Evolutionary conservation across 2,329 filamentous ascomycete species (phyloP), one percentile per base, ranked within the genome.

Genomic region (Dothideomycetes sp.): DNA sequence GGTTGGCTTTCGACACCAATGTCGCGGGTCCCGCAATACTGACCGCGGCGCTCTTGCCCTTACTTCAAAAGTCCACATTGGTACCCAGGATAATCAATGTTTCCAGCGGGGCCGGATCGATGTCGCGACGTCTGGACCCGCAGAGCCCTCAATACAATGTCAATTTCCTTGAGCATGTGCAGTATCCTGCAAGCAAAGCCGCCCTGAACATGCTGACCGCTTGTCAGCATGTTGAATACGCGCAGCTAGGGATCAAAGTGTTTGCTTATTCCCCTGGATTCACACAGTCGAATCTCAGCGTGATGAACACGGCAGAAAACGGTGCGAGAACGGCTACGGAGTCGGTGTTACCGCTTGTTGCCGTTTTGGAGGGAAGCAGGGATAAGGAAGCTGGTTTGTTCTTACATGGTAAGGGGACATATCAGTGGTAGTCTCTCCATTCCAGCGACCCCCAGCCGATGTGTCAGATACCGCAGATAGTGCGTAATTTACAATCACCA

Each of bases 241-340:
- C 38, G 1, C 17, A 41, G 10, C 18, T 34, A 3, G 57, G 56
- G 1, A 51, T 63, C 43, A 65, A 60, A 45, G 57, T 64, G 0
- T 64, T 61, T 44, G 51, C 56, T 5, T 64, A 55, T 34, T 57
- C 58, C 47, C 63, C 62, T 0, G 62, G 61, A 0, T 65, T 64
- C 39, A 62, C 57, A 0, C 51, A 55, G 10, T 57, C 53, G 3
- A 60, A 62, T 39, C 29, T 65, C 15, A 49, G 56, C 3, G 29
- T 40, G 12, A 41, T 55, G 19, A 64, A 64, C 30, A 59, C 48
- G 24, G 48, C 47, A 2, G 59, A 60, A 44, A 53, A 54, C 35
- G 61, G 63, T 1, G 62, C 62, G 5, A 55, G 56, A 45, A 53
- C 54, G 23, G 53, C 57, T 4, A 49, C 51, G 38, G 56, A 60